These are phyloP conservation scores for Penicillium sp. DNA, from an alignment of 2,329 filamentous ascomycete species.

Conservation along the genomic window DNA sequence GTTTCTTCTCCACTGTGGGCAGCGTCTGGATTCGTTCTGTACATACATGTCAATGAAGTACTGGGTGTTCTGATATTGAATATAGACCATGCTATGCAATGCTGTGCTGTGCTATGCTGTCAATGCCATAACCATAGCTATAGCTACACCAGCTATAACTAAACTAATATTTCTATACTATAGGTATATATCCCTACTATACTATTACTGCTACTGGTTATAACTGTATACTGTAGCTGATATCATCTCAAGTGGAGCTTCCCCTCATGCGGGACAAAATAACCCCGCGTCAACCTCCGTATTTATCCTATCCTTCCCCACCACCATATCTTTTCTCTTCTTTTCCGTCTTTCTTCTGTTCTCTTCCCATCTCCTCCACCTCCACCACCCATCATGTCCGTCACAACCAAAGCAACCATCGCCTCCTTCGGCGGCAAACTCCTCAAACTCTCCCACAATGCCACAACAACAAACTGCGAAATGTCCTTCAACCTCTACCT, in stretches of 20 bases:
- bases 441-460: conserved; percentile 88
- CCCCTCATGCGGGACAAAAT: conserved; percentile 32
- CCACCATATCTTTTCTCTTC: not conserved
- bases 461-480: conserved; percentile 76
- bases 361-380: not conserved
- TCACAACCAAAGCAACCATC: conserved; percentile 89
- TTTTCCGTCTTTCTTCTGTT: not conserved
- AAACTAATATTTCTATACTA: too few relatives aligned
- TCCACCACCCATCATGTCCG: conserved; percentile 64
- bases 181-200: too few relatives aligned
- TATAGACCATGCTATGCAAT: too few relatives aligned
- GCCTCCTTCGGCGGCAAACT: conserved; percentile 92
- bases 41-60: too few relatives aligned
- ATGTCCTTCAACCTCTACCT: conserved; percentile 95
- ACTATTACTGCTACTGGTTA: too few relatives aligned
- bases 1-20: conserved; percentile 21
- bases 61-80: too few relatives aligned
- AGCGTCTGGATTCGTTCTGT: conserved; percentile 15
- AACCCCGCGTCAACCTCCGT: conserved; percentile 18
- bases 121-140: too few relatives aligned
- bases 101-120: too few relatives aligned
- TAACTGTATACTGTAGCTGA: too few relatives aligned
- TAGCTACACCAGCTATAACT: too few relatives aligned
- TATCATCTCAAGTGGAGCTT: conserved; percentile 32
- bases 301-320: conserved; percentile 9